Evolutionary conservation across 2,329 filamentous ascomycete species (phyloP).

Genomic region (Ophiostoma ips): DNA sequence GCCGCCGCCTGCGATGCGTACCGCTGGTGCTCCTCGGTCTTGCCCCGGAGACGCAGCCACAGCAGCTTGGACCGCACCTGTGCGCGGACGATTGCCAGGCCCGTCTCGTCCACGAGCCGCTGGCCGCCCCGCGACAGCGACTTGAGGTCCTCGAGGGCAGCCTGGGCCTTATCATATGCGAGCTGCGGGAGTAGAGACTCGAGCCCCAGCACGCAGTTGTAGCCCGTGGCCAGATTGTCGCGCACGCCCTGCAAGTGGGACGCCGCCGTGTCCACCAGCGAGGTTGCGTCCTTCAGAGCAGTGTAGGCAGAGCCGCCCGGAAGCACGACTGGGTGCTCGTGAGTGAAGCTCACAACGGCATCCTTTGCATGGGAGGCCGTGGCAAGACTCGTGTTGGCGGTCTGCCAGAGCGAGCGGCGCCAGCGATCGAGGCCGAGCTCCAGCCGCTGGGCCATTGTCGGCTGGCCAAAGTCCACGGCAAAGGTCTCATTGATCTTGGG

Average conservation of each 20-base stretch:
- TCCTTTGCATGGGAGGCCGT: constrained; percentile 10
- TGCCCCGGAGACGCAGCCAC: constrained; percentile 13
- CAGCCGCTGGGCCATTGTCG: constrained; percentile 29
- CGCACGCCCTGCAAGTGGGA: not conserved
- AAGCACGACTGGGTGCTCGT: constrained; percentile 2
- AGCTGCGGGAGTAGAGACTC: not conserved
- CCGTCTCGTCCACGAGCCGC: not conserved
- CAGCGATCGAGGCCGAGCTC: constrained; percentile 25
- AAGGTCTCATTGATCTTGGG: constrained; percentile 49
- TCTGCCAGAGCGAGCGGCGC: constrained; percentile 26
- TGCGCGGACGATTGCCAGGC: constrained; percentile 7
- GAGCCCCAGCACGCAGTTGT: not conserved
- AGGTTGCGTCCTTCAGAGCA: not conserved
- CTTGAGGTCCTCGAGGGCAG: not conserved
- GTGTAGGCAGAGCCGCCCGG: not conserved
- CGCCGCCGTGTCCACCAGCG: not conserved
- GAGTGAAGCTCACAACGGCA: constrained; percentile 8
- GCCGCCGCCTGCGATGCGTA: constrained; percentile 10
- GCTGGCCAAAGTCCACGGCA: constrained; percentile 43
- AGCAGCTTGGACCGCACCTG: constrained; percentile 14
- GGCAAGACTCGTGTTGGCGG: constrained; percentile 27
- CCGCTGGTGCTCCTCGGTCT: constrained; percentile 6
- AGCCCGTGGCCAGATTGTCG: not conserved
- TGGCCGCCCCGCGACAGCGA: not conserved
- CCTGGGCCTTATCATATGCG: not conserved